phyloP scores from a whole-genome alignment of 352 stramenopile species.

The Paralagenidium karlingii region DNA sequence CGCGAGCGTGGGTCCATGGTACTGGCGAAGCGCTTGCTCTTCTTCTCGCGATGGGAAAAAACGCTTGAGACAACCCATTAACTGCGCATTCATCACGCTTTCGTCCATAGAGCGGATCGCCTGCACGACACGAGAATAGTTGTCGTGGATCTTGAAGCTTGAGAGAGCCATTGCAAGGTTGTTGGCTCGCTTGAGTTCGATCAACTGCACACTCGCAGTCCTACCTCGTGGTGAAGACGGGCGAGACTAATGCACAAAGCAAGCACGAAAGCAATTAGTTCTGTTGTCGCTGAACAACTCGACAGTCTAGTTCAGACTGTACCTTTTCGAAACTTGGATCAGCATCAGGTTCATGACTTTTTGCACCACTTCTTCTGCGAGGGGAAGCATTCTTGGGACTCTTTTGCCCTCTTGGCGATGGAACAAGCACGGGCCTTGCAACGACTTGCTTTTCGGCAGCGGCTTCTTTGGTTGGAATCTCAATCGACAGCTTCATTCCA shows the following conservation, averaged over 20 bases:
- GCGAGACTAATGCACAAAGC: conserved; percentile 17
- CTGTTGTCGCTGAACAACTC: not conserved
- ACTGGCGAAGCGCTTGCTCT: conserved; percentile 22
- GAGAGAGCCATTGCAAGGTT: conserved; percentile 59
- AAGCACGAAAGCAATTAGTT: conserved; percentile 1
- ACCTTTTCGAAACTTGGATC: conserved; percentile 52
- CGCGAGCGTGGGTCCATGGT: conserved; percentile 19
- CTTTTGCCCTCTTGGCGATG: conserved; percentile 33
- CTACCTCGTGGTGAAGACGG: conserved; percentile 56
- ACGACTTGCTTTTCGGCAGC: no score
- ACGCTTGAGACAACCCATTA: conserved; percentile 55
- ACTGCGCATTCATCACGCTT: conserved; percentile 29
- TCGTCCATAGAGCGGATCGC: conserved; percentile 53
- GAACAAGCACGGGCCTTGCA: conserved; percentile 31
- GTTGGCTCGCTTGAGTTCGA: conserved; percentile 70
- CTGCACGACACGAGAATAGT: conserved; percentile 47
- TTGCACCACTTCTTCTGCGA: conserved; percentile 5
- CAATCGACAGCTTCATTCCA: conserved; percentile 32
- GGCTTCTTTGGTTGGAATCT: no score
- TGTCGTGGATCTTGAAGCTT: conserved; percentile 65
- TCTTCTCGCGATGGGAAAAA: conserved; percentile 70
- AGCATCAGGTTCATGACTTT: conserved; percentile 4
- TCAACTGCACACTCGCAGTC: conserved; percentile 59
- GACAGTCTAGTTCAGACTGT: not conserved
- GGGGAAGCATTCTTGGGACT: conserved; percentile 11